These are phyloP conservation scores for Hypoxylon sp. DNA, from an alignment of 2,329 filamentous ascomycete genomes.

Conservation along the genomic window DNA sequence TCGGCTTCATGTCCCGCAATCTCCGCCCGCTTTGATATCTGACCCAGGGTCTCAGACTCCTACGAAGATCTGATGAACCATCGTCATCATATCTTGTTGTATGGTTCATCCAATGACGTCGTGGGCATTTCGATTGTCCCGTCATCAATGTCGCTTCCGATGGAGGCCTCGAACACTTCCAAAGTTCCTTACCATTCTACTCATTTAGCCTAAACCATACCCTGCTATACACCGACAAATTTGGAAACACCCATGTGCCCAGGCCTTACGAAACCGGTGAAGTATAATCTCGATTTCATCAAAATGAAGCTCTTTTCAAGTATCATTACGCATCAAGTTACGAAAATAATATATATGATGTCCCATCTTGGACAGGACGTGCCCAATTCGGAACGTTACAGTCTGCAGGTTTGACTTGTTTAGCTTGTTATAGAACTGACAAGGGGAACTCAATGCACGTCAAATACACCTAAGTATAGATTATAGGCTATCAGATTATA, in stretches of 20 bases:
- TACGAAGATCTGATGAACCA: slow-evolving; percentile 33
- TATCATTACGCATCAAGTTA: slow-evolving; percentile 30
- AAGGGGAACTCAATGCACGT: slow-evolving; percentile 13
- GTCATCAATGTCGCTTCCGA: slow-evolving; percentile 25
- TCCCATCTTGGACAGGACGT: slow-evolving; percentile 27
- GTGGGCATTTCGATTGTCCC: slow-evolving; percentile 27
- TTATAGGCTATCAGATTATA: slow-evolving; percentile 14
- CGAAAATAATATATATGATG: slow-evolving; percentile 17
- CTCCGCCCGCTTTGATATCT: slow-evolving; percentile 42
- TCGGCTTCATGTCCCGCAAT: slow-evolving; percentile 45
- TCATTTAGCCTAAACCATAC: slow-evolving; percentile 39
- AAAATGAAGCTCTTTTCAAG: slow-evolving; percentile 12
- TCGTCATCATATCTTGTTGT: slow-evolving; percentile 10
- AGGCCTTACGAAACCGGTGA: neutral
- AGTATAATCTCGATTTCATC: slow-evolving; percentile 23
- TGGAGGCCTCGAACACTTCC: slow-evolving; percentile 32
- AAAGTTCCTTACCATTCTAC: slow-evolving; percentile 25
- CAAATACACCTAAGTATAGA: slow-evolving; percentile 14
- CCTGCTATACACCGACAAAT: slow-evolving; percentile 24
- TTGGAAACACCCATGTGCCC: slow-evolving; percentile 35
- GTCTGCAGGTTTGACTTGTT: slow-evolving; percentile 5
- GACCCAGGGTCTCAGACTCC: slow-evolving; percentile 36
- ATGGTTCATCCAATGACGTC: slow-evolving; percentile 39
- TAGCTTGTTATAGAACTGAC: slow-evolving; percentile 17
- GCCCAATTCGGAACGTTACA: slow-evolving; percentile 32